phyloP scores from a whole-genome alignment of 164 flowering plant genomes.

The Stephania japonica region DNA sequence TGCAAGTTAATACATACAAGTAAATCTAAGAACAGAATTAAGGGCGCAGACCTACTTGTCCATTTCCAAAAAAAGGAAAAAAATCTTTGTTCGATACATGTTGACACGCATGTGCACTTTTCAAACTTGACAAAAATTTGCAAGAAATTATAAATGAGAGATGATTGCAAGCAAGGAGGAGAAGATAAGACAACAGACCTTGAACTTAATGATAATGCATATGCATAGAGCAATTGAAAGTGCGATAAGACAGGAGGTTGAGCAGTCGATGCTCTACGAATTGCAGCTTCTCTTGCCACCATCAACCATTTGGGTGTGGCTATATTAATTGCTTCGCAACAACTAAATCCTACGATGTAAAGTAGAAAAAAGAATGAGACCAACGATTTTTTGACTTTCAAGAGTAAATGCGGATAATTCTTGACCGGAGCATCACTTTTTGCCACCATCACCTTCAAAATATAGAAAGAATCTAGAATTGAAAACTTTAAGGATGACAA shows the following conservation, averaged over 20 bases:
- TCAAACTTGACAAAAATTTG: neutral
- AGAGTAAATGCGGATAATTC: neutral
- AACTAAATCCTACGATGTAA: slow-evolving; percentile 61
- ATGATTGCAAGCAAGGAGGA: neutral
- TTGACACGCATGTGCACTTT: neutral
- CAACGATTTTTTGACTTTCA: neutral
- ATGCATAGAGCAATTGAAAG: slow-evolving; percentile 84
- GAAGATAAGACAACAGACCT: slow-evolving; percentile 39
- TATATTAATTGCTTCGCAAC: slow-evolving; percentile 95
- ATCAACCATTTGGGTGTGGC: slow-evolving; percentile 97
- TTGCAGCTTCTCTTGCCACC: slow-evolving; percentile 90
- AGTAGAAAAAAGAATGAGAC: slow-evolving; percentile 8
- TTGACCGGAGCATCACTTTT: neutral
- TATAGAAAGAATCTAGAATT: neutral
- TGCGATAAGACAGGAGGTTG: slow-evolving; percentile 96
- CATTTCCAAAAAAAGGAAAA: neutral
- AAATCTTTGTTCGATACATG: neutral
- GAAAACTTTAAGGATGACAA: neutral
- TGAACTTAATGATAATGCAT: slow-evolving; percentile 59
- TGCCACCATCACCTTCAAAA: neutral
- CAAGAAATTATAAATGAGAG: neutral
- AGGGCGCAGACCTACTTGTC: neutral
- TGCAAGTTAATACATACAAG: neutral
- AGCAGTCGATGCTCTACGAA: slow-evolving; percentile 88
- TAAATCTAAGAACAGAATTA: no score